Evolutionary conservation across 1,284 basidiomycete species (phyloP).

Genomic region (Irpex sp.): DNA sequence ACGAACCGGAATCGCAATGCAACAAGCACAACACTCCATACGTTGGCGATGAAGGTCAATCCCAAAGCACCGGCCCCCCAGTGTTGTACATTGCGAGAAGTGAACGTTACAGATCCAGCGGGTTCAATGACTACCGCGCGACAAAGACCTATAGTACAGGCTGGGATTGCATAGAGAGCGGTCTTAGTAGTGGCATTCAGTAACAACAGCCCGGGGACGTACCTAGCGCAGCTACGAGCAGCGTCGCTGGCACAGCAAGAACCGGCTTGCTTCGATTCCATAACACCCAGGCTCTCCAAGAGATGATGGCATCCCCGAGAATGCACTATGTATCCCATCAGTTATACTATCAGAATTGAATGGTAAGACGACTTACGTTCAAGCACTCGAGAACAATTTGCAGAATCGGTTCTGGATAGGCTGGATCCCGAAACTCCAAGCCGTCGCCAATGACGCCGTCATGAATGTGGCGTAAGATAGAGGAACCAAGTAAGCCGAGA

Average conservation of each 20-base stretch:
- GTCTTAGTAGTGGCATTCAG: background rate
- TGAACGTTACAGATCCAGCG: background rate
- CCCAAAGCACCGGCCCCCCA: conserved; percentile 1
- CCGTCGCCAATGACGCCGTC: background rate
- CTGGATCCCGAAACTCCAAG: background rate
- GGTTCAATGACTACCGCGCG: conserved; percentile 2
- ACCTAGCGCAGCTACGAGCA: background rate
- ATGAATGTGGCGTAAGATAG: conserved; percentile 3
- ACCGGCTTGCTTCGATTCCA: conserved; percentile 1
- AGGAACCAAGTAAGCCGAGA: conserved; percentile 1
- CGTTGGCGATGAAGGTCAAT: conserved; percentile 1
- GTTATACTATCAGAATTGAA: background rate
- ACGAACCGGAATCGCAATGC: conserved; percentile 2
- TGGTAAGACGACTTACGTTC: background rate
- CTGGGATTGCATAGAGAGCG: background rate
- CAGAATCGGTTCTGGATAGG: background rate
- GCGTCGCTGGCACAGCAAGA: background rate
- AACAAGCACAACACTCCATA: conserved; percentile 1
- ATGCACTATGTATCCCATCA: background rate
- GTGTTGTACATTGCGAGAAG: background rate
- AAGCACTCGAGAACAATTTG: conserved; percentile 3
- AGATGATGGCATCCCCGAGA: conserved; percentile 1
- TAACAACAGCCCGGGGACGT: background rate
- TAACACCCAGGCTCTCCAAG: conserved; percentile 5
- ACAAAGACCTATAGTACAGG: background rate